These are phyloP conservation scores for Umbilicaria muhlenbergii DNA, from an alignment of 495 filamentous ascomycete genomes.

Conservation along the genomic window DNA sequence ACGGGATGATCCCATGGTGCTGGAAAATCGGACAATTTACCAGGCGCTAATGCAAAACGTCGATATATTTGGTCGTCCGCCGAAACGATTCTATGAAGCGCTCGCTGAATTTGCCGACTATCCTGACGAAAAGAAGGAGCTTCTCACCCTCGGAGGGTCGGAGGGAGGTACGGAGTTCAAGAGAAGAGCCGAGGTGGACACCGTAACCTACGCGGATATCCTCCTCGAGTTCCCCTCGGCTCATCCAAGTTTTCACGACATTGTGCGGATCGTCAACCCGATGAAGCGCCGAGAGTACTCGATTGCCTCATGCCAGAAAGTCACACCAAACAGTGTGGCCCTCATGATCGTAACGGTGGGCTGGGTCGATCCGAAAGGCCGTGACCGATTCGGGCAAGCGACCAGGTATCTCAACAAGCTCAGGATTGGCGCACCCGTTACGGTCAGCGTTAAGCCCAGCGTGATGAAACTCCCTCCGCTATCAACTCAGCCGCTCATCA, in stretches of 20 bases:
- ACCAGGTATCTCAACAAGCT: constrained; percentile 74
- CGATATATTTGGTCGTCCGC: constrained; percentile 91
- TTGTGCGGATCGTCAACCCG: constrained; percentile 74
- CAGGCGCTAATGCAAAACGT: constrained; percentile 87
- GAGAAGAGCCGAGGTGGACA: constrained; percentile 83
- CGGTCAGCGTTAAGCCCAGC: constrained; percentile 87
- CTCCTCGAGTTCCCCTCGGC: constrained; percentile 78
- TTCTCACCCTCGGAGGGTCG: constrained; percentile 59
- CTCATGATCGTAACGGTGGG: constrained; percentile 95
- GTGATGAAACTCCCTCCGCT: constrained; percentile 90
- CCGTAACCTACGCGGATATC: constrained; percentile 80
- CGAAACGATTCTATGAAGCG: constrained; percentile 92
- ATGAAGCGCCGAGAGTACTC: constrained; percentile 96
- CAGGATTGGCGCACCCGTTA: constrained; percentile 57
- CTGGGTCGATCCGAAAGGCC: constrained; percentile 80
- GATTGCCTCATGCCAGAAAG: constrained; percentile 89
- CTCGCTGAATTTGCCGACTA: constrained; percentile 77
- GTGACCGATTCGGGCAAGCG: constrained; percentile 82
- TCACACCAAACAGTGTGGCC: constrained; percentile 71
- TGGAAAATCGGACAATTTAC: constrained; percentile 86
- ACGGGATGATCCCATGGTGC: constrained; percentile 57
- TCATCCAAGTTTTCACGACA: constrained; percentile 77
- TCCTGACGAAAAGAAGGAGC: constrained; percentile 62
- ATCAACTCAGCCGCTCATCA: constrained; percentile 84
- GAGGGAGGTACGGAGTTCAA: constrained; percentile 93